Percentiles rank a stretch among this genome's conserved stretches.
Evolutionary conservation across 208 protist genomes (phyloP).

Genomic region (Leishmania turanica): DNA sequence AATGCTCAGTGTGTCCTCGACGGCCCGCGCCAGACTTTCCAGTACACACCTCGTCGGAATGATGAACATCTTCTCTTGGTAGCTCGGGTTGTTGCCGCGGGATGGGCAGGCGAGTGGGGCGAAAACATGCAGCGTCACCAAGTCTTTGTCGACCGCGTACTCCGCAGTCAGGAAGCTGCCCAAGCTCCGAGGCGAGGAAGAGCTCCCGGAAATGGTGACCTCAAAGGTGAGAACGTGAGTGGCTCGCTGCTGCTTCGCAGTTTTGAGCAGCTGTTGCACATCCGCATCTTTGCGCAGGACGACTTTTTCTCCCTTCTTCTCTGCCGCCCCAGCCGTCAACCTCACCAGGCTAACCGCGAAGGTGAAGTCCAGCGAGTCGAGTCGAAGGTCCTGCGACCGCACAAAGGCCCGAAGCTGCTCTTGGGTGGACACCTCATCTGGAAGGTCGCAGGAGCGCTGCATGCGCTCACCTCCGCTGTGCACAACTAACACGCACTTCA

Average conservation of each 20-base stretch:
- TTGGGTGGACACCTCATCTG: conserved; percentile 26
- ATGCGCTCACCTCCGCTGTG: conserved; percentile 41
- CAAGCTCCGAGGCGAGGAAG: background rate
- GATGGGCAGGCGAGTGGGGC: conserved; percentile 12
- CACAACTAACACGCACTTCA: conserved; percentile 65
- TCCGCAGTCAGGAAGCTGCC: conserved; percentile 27
- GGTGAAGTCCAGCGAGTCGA: conserved; percentile 60
- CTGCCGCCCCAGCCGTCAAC: background rate
- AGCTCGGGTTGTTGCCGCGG: background rate
- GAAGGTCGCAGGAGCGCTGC: conserved; percentile 50
- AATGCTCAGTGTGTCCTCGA: conserved; percentile 33
- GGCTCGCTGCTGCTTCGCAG: background rate
- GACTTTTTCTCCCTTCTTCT: background rate
- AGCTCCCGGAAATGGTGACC: conserved; percentile 14
- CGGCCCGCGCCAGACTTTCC: conserved; percentile 33
- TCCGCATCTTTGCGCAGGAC: conserved; percentile 27
- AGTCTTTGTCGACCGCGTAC: conserved; percentile 41
- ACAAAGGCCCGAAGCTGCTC: conserved; percentile 39
- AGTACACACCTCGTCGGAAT: conserved; percentile 42
- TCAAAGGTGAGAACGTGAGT: conserved; percentile 34
- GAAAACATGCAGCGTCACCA: conserved; percentile 55
- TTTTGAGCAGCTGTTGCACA: conserved; percentile 26
- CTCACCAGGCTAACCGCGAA: conserved; percentile 29
- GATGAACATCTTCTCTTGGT: conserved; percentile 53
- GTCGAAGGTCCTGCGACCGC: conserved; percentile 61